Evolutionary conservation across 345 rosid genomes (phyloP).

Genomic region (Eucalyptus virginea): DNA sequence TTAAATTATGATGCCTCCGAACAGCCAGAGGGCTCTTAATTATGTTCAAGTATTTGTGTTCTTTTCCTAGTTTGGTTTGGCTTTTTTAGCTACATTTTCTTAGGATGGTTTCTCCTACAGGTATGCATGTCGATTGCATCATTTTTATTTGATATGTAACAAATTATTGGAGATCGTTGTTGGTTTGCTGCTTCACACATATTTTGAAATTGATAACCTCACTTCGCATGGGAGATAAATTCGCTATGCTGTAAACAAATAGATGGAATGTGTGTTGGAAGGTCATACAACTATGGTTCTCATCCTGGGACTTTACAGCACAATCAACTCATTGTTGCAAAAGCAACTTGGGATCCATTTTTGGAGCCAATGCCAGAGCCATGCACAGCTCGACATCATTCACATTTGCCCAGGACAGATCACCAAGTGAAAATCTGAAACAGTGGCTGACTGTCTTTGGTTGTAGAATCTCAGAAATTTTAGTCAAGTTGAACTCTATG

Average conservation of each 20-base stretch:
- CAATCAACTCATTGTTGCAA: no score
- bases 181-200: not conserved
- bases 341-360: no score
- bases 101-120: not conserved
- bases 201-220: not conserved
- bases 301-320: no score
- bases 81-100: not conserved
- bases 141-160: not conserved
- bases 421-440: slow-evolving; percentile 81
- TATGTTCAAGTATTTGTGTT: not conserved
- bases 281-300: no score
- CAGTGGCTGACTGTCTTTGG: slow-evolving; percentile 78
- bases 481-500: slow-evolving; percentile 55
- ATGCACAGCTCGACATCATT: slow-evolving; percentile 73
- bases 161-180: not conserved
- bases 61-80: not conserved
- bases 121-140: not conserved
- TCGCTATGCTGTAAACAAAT: not conserved
- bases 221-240: not conserved
- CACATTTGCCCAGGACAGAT: slow-evolving; percentile 76
- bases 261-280: not conserved
- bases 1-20: not conserved
- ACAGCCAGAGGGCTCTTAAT: not conserved
- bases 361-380: slow-evolving; percentile 56
- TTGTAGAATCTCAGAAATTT: slow-evolving; percentile 60